Conservation (phyloP, 1,284 basidiomycete species). For the Psilocybe mexicana region DNA sequence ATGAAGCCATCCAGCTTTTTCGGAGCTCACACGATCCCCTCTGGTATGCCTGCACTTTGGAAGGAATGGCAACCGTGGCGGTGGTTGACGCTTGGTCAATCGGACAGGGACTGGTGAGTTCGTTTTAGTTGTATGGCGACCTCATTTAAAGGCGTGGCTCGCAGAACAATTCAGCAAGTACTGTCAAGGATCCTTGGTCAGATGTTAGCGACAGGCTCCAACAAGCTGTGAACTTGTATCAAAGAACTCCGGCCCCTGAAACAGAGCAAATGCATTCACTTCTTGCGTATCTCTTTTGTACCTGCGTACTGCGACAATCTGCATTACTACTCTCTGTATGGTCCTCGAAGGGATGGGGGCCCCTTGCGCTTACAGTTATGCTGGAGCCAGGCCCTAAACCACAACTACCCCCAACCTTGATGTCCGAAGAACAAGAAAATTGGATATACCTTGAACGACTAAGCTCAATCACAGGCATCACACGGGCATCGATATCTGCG, state of each 20-base stretch:
- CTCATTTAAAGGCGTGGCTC: neutral
- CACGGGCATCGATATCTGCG: conserved; percentile 65
- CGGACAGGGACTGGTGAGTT: conserved; percentile 67
- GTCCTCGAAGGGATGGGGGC: conserved; percentile 87
- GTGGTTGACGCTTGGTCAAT: conserved; percentile 84
- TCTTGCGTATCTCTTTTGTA: conserved; percentile 65
- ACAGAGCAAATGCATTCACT: conserved; percentile 57
- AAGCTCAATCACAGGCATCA: conserved; percentile 65
- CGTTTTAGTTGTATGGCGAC: neutral
- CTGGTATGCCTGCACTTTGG: conserved; percentile 87
- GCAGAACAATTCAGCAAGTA: conserved; percentile 50
- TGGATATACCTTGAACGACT: conserved; percentile 60
- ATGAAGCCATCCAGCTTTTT: conserved; percentile 76
- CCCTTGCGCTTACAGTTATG: conserved; percentile 76
- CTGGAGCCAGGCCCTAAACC: conserved; percentile 60
- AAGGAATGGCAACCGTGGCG: conserved; percentile 77
- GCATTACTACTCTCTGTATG: conserved; percentile 75
- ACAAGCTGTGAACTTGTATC: conserved; percentile 66
- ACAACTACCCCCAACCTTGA: conserved; percentile 55
- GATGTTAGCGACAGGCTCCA: conserved; percentile 69
- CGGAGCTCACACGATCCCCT: conserved; percentile 72
- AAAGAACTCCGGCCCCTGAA: conserved; percentile 57
- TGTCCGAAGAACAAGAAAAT: conserved; percentile 40
- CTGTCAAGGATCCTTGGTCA: conserved; percentile 62
- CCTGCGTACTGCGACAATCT: conserved; percentile 67